These are phyloP conservation scores for Corylus avellana DNA, from an alignment of 306 rosid genomes.

Conservation along the genomic window DNA sequence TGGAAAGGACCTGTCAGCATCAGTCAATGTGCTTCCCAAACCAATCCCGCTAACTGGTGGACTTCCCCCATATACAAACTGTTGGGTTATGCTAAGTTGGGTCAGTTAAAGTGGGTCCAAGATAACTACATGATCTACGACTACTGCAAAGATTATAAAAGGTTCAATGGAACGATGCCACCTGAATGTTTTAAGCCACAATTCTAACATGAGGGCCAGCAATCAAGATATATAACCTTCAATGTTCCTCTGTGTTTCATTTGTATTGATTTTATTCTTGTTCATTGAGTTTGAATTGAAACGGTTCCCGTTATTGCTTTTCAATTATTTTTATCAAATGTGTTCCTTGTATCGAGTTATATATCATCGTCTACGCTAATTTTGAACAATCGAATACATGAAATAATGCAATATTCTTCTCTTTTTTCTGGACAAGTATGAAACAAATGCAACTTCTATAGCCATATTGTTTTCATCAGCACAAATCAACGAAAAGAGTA, in stretches of 20 bases:
- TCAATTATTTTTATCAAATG: neutral
- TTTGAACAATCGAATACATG: too few relatives aligned
- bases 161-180: slow-evolving; percentile 61
- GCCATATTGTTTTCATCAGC: neutral
- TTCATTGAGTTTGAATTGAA: slow-evolving; percentile 15
- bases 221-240: neutral
- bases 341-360: too few relatives aligned
- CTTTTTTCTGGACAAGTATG: neutral
- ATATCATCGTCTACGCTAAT: too few relatives aligned
- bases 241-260: slow-evolving; percentile 15
- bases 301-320: slow-evolving; percentile 6
- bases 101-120: slow-evolving; percentile 60
- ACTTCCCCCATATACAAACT: slow-evolving; percentile 46
- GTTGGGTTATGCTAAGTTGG: slow-evolving; percentile 38
- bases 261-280: slow-evolving; percentile 21
- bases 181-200: slow-evolving; percentile 58
- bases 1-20: slow-evolving; percentile 65
- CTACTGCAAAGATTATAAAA: slow-evolving; percentile 63
- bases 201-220: slow-evolving; percentile 31
- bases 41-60: slow-evolving; percentile 67
- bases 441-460: neutral
- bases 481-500: neutral
- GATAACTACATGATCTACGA: slow-evolving; percentile 65
- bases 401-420: neutral
- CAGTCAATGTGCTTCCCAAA: slow-evolving; percentile 46